A percentile compares a stretch with the other conserved stretches of the same genome.
These are phyloP conservation scores for Umbilicus rupestris DNA, from an alignment of 164 flowering plant species.

Conservation along the genomic window DNA sequence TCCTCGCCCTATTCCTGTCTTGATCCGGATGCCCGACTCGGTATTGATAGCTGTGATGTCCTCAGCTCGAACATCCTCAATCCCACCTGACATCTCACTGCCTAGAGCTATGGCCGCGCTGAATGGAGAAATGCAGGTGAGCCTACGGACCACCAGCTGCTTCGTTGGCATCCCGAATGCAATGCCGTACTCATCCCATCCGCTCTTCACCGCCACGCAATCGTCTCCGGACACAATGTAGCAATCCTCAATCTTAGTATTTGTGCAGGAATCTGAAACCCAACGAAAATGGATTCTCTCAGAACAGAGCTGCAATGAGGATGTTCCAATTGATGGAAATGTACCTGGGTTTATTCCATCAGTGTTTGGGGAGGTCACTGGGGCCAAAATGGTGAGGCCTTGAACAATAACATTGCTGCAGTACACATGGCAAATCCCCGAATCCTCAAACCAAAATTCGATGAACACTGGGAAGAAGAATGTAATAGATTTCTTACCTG, in stretches of 20 bases:
- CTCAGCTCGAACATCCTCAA: constrained; percentile 50
- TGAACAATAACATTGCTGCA: constrained; percentile 40
- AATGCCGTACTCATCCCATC: constrained; percentile 72
- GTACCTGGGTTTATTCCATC: constrained; percentile 64
- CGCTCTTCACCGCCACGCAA: constrained; percentile 62
- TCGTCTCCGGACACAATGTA: constrained; percentile 78
- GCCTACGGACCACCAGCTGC: constrained; percentile 39
- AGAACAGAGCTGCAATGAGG: too few relatives aligned
- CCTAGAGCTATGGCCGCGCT: constrained; percentile 65
- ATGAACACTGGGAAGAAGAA: too few relatives aligned
- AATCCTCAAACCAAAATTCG: neutral
- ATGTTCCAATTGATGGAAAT: neutral
- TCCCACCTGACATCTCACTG: constrained; percentile 73
- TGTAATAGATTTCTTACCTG: too few relatives aligned
- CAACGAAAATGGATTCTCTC: neutral
- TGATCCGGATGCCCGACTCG: constrained; percentile 56
- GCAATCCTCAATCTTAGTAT: constrained; percentile 50
- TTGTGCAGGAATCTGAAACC: constrained; percentile 48
- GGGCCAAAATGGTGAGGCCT: constrained; percentile 43
- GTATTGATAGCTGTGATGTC: constrained; percentile 44
- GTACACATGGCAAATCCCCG: too few relatives aligned
- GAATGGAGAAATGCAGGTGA: constrained; percentile 53
- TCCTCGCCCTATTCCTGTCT: constrained; percentile 57
- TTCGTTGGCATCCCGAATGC: constrained; percentile 50
- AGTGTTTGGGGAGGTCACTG: constrained; percentile 42